A percentile compares a stretch with the other conserved stretches of the same genome.
Evolutionary conservation across 768 basidiomycete species (phyloP).

Genomic region (Leucosporidium yakuticum): DNA sequence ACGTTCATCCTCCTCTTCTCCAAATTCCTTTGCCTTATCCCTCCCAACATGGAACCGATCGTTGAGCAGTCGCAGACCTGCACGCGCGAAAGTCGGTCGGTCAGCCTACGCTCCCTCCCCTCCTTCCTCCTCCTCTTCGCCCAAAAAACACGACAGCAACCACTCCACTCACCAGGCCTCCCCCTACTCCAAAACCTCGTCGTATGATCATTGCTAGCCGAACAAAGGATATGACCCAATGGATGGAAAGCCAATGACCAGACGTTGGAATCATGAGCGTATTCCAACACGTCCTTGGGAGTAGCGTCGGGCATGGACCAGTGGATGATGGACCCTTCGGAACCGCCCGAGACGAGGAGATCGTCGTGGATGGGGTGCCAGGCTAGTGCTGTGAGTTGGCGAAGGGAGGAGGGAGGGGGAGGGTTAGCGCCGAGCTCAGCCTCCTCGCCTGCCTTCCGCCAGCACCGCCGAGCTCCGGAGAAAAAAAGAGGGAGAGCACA

Average conservation of each 20-base stretch:
- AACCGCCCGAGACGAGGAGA: slow-evolving; percentile 85
- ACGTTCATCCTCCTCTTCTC: slow-evolving; percentile 45
- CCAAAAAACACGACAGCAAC: slow-evolving; percentile 42
- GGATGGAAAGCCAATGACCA: slow-evolving; percentile 95
- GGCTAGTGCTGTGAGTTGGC: slow-evolving; percentile 59
- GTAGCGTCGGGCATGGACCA: slow-evolving; percentile 64
- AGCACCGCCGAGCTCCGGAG: neutral
- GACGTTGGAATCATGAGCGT: slow-evolving; percentile 89
- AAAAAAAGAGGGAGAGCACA: neutral
- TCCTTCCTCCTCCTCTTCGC: slow-evolving; percentile 35
- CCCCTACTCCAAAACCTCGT: slow-evolving; percentile 92
- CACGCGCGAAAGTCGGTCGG: slow-evolving; percentile 53
- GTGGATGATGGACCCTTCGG: slow-evolving; percentile 87
- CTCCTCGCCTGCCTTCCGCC: neutral
- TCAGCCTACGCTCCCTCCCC: slow-evolving; percentile 50
- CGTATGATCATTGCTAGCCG: slow-evolving; percentile 95
- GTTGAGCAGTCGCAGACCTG: neutral
- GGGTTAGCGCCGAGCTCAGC: neutral
- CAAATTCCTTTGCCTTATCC: slow-evolving; percentile 71
- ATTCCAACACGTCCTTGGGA: slow-evolving; percentile 60
- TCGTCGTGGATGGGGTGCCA: slow-evolving; percentile 92
- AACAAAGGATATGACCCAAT: slow-evolving; percentile 86
- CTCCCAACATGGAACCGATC: slow-evolving; percentile 47
- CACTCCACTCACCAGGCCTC: slow-evolving; percentile 29
- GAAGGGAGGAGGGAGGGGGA: too few relatives aligned